Conservation (phyloP, 78 protist genomes). For the Dictyostelium brefeldianum region DNA sequence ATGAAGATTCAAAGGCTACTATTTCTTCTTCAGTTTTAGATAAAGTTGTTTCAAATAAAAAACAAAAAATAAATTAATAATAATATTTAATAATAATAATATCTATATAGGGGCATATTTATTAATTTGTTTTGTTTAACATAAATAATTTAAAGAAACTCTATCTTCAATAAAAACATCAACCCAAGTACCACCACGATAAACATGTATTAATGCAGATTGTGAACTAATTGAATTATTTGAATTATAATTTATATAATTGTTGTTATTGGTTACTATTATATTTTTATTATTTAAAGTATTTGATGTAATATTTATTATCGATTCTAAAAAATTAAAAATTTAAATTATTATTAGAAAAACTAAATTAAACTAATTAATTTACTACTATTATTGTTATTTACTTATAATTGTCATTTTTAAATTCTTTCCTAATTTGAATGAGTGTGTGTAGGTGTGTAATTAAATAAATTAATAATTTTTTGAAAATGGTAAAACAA, state of each 20-base stretch:
- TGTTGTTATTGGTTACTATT: background rate
- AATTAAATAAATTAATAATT: background rate
- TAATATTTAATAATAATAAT: background rate
- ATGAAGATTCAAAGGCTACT: constrained; percentile 22
- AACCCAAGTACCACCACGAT: background rate
- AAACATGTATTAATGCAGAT: background rate
- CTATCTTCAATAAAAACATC: background rate
- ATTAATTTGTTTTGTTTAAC: background rate
- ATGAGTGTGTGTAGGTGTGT: background rate
- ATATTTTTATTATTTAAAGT: background rate
- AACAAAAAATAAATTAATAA: constrained; percentile 8
- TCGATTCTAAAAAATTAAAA: background rate
- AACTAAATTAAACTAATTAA: background rate
- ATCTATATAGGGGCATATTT: too few relatives aligned
- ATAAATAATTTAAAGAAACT: background rate
- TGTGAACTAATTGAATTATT: background rate
- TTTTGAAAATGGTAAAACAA: too few relatives aligned
- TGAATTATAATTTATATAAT: background rate
- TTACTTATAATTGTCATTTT: background rate
- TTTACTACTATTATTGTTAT: background rate
- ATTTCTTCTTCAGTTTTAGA: background rate
- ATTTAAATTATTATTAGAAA: background rate
- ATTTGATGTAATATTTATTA: background rate
- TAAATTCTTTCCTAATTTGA: background rate
- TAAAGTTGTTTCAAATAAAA: constrained; percentile 12